Evolutionary conservation across 768 basidiomycete genomes (phyloP).

Genomic region (Pleurotus tuber-regium): DNA sequence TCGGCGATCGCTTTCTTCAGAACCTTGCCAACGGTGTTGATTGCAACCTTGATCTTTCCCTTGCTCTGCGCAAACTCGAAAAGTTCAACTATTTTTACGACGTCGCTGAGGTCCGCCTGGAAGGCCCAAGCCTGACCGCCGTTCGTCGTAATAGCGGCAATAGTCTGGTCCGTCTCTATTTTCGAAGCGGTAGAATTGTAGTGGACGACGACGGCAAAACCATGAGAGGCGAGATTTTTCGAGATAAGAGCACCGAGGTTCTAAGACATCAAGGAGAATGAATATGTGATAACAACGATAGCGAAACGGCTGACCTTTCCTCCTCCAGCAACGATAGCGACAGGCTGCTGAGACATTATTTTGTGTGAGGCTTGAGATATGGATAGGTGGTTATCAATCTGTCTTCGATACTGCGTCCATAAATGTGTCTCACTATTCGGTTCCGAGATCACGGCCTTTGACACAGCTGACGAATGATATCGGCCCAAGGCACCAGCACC

Average conservation of each 20-base stretch:
- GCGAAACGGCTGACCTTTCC: background rate
- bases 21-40: conserved; percentile 1
- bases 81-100: background rate
- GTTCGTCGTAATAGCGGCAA: background rate
- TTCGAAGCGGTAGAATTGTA: background rate
- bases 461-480: too few relatives aligned
- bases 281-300: background rate
- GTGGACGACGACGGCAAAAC: background rate
- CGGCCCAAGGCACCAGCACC: too few relatives aligned
- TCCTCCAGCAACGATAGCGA: background rate
- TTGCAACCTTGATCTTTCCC: background rate
- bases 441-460: too few relatives aligned
- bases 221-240: background rate
- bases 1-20: background rate
- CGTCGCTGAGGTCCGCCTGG: conserved; percentile 1
- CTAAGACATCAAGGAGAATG: background rate
- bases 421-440: too few relatives aligned
- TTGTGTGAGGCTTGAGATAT: too few relatives aligned
- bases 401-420: too few relatives aligned
- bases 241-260: conserved; percentile 1
- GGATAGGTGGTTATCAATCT: background rate
- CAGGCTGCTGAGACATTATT: too few relatives aligned
- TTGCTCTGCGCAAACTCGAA: conserved; percentile 1
- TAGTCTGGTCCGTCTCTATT: background rate
- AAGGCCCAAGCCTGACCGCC: background rate